These are phyloP conservation scores for Mortierella sp. DNA, from an alignment of 371 early-diverging fungal genomes.

Conservation along the genomic window DNA sequence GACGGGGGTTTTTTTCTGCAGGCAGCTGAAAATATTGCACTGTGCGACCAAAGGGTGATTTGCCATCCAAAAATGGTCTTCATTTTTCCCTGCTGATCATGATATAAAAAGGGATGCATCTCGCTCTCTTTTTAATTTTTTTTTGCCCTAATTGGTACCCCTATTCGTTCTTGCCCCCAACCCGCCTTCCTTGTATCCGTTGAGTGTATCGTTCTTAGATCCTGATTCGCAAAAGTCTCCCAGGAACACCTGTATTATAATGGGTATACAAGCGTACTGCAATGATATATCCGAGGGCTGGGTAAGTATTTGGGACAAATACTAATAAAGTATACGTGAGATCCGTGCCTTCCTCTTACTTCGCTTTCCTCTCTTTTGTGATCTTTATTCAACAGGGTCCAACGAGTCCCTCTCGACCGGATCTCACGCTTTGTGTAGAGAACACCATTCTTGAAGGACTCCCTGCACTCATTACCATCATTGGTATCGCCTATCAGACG, in stretches of 20 bases:
- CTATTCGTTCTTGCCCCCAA: not conserved
- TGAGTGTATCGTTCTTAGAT: not conserved
- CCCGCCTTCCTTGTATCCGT: not conserved
- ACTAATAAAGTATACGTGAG: no score
- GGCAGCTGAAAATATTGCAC: no score
- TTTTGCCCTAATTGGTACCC: not conserved
- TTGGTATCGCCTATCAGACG: conserved; percentile 13
- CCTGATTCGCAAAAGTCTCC: no score
- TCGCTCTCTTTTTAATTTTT: not conserved
- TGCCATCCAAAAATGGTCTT: conserved; percentile 7
- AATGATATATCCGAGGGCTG: conserved; percentile 8
- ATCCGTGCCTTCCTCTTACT: not conserved
- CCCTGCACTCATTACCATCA: conserved; percentile 36
- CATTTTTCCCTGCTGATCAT: not conserved
- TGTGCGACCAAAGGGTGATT: not conserved
- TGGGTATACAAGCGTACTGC: not conserved
- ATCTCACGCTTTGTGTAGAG: conserved; percentile 51
- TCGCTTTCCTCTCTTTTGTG: not conserved
- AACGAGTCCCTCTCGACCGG: conserved; percentile 28
- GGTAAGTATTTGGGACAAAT: not conserved
- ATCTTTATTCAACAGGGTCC: conserved; percentile 38
- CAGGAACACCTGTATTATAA: not conserved
- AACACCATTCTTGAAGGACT: conserved; percentile 47
- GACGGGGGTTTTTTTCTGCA: no score
- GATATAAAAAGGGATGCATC: not conserved